Base-by-base conservation (phyloP, 1,284 basidiomycete species). In the Cryptococcus hybrid region DNA sequence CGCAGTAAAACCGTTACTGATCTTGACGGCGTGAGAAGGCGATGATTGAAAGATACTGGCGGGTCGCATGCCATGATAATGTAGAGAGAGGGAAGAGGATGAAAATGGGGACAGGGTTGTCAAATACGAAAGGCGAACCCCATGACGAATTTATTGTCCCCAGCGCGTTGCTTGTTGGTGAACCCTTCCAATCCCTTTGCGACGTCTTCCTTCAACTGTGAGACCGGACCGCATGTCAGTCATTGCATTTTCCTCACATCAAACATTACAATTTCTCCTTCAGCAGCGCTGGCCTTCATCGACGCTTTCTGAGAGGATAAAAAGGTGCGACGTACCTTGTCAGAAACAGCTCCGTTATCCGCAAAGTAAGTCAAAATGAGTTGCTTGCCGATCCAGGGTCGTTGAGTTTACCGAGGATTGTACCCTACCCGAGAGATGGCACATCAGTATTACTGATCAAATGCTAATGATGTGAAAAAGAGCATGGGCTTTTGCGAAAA, bases 311-410 rank as follows among this genome's bases (percentile, higher is more conserved):
- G 49, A 4, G 34, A 38, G 36, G 12, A 36, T 12, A 34, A 13
- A 6, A 36, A 52, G 36, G 12, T 11, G 12, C 9, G 11, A 65
- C 73, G 15, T 34, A 74, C 77, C 62, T 71, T 71, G 9, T 67
- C 62, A 8, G 76, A 78, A 15, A 78, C 77, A 38, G 74, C 72
- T 47, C 75, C 68, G 51, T 73, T 70, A 54, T 77, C 73, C 1
- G 75, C 67, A 61, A 80, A 80, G 64, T 80, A 80, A 2, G 77
- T 77, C 47, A 75, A 58, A 55, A 80, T 74, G 52, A 80, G 49
- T 57, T 80, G 73, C 24, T 70, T 68, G 1, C 74, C 75, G 9
- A 80, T 55, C 69, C 77, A 78, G 3, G 43, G 56, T 78, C 73
- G 15, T 71, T 57, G 9, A 80, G 68, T 48, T 53, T 56, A 4